Conservation (phyloP, 352 stramenopile genomes). For the Nothophytophthora sp. region DNA sequence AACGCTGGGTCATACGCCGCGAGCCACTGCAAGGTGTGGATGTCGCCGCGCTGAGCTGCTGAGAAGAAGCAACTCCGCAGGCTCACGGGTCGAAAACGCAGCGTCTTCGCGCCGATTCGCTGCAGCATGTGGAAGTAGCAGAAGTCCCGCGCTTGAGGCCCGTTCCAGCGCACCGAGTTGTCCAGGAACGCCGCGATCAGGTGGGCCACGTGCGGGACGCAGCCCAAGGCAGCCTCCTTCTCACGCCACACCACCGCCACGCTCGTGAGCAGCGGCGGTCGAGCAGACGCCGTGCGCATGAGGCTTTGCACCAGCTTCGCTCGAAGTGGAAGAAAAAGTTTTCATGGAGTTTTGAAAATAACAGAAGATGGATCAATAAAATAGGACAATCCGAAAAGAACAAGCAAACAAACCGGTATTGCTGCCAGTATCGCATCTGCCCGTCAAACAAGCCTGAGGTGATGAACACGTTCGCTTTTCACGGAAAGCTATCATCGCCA, state of each 20-base stretch:
- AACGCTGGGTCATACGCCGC: constrained; percentile 17
- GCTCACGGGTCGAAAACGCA: constrained; percentile 18
- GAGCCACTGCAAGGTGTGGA: constrained; percentile 27
- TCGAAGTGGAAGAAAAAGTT: too few relatives aligned
- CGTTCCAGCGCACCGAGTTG: constrained; percentile 22
- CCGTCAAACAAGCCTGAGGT: too few relatives aligned
- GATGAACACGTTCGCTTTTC: too few relatives aligned
- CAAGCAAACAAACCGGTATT: too few relatives aligned
- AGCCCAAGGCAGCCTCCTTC: constrained; percentile 6
- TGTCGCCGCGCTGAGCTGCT: constrained; percentile 22
- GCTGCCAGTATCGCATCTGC: too few relatives aligned
- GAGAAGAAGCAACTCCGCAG: constrained; percentile 26
- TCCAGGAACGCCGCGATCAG: constrained; percentile 31
- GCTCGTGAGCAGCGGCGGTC: constrained; percentile 11
- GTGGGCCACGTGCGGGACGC: constrained; percentile 24
- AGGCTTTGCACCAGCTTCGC: too few relatives aligned
- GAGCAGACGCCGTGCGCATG: constrained; percentile 6
- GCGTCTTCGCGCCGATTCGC: constrained; percentile 19
- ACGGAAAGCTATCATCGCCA: too few relatives aligned
- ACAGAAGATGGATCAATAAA: too few relatives aligned
- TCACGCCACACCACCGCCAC: constrained; percentile 27
- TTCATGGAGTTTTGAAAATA: too few relatives aligned
- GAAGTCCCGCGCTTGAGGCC: constrained; percentile 30
- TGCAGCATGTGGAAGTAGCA: constrained; percentile 30
- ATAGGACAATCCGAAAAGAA: too few relatives aligned